These are phyloP conservation scores for Solanum pinnatisectum DNA, from an alignment of 257 asterid genomes.

Conservation along the genomic window DNA sequence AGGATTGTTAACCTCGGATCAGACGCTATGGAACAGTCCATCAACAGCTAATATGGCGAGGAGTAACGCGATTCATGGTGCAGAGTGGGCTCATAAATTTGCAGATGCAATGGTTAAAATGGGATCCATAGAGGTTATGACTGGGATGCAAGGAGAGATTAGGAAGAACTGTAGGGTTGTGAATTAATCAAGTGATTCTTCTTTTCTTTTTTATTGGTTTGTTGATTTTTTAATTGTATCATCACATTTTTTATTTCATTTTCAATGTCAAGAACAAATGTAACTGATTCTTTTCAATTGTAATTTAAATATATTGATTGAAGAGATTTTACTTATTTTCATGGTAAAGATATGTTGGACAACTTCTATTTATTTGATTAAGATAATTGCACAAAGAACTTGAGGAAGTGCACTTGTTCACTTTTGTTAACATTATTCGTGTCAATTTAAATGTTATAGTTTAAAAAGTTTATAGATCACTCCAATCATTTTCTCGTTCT, in stretches of 20 bases:
- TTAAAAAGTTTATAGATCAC: neutral
- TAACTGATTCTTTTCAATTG: neutral
- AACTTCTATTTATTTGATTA: neutral
- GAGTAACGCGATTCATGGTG: conserved; percentile 7
- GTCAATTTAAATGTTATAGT: neutral
- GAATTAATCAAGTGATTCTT: neutral
- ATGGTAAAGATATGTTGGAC: neutral
- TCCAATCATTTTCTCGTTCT: no score
- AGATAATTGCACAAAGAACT: neutral
- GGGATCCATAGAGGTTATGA: conserved; percentile 30
- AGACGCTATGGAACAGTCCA: conserved; percentile 6
- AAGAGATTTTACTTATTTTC: neutral
- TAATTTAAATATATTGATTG: neutral
- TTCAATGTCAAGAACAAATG: neutral
- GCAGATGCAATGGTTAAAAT: conserved; percentile 26
- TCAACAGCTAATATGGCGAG: conserved; percentile 13
- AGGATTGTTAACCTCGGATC: conserved; percentile 32
- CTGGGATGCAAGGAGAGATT: conserved; percentile 23
- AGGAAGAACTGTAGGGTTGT: conserved; percentile 28
- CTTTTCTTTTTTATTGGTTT: neutral
- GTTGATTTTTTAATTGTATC: neutral
- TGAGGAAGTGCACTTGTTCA: neutral
- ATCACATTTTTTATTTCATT: neutral
- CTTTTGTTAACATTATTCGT: neutral
- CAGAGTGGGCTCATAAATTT: conserved; percentile 15